Evolutionary conservation across 129 eudicot species (phyloP).

Genomic region (Daucus carota): DH1_v3.0 NC_030388.2:20611501-20612000

Average conservation of each 20-base stretch:
- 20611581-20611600: background rate
- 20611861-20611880: background rate
- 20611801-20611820: background rate
- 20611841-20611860: background rate
- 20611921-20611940: background rate
- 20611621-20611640: background rate
- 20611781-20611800: background rate
- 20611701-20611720: background rate
- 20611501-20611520: slow-evolving; percentile 5
- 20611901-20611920: background rate
- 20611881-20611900: background rate
- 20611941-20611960: background rate
- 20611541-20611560: background rate
- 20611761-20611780: background rate
- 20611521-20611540: slow-evolving; percentile 6
- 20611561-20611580: background rate
- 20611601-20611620: background rate
- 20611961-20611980: background rate
- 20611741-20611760: background rate
- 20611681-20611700: background rate
- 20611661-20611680: background rate
- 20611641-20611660: background rate
- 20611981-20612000: background rate
- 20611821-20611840: background rate
- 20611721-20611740: background rate